A percentile compares a stretch with the other conserved stretches of the same genome.
Evolutionary conservation across 352 stramenopile species (phyloP).

Genomic region (Pythium guiyangense): DNA sequence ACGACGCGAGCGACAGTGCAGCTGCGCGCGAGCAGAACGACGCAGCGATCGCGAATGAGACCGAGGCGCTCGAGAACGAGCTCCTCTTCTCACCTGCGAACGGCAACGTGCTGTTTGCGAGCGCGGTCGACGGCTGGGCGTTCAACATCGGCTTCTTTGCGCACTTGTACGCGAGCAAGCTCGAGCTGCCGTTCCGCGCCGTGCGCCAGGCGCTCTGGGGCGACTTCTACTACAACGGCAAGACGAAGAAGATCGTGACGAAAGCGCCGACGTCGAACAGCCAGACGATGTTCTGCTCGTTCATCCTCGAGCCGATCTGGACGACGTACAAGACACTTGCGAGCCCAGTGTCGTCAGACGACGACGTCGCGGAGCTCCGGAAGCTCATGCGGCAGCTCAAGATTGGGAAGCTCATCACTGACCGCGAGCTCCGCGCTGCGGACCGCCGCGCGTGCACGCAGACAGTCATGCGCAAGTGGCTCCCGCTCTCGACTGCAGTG

Average conservation of each 20-base stretch:
- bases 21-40: slow-evolving; percentile 20
- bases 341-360: slow-evolving; percentile 37
- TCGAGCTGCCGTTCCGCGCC: slow-evolving; percentile 52
- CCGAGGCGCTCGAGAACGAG: slow-evolving; percentile 58
- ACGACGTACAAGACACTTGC: slow-evolving; percentile 72
- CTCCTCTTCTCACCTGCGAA: slow-evolving; percentile 83
- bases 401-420: slow-evolving; percentile 57
- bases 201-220: slow-evolving; percentile 89
- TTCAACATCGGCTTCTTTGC: slow-evolving; percentile 88
- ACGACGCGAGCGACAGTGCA: slow-evolving; percentile 12
- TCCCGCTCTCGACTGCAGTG: slow-evolving; percentile 82
- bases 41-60: slow-evolving; percentile 62
- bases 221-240: slow-evolving; percentile 88
- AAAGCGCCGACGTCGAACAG: slow-evolving; percentile 67
- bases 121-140: slow-evolving; percentile 89
- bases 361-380: slow-evolving; percentile 43
- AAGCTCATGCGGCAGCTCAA: slow-evolving; percentile 67
- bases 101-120: slow-evolving; percentile 93
- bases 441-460: slow-evolving; percentile 62
- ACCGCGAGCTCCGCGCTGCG: slow-evolving; percentile 66
- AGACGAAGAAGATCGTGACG: slow-evolving; percentile 87
- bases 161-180: slow-evolving; percentile 63
- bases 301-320: slow-evolving; percentile 91
- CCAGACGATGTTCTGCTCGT: slow-evolving; percentile 90
- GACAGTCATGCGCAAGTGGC: slow-evolving; percentile 86